A percentile compares a stretch with the other conserved stretches of the same genome.
phyloP scores from a whole-genome alignment of 768 basidiomycete genomes.

The Lepiota subincarnata region DNA sequence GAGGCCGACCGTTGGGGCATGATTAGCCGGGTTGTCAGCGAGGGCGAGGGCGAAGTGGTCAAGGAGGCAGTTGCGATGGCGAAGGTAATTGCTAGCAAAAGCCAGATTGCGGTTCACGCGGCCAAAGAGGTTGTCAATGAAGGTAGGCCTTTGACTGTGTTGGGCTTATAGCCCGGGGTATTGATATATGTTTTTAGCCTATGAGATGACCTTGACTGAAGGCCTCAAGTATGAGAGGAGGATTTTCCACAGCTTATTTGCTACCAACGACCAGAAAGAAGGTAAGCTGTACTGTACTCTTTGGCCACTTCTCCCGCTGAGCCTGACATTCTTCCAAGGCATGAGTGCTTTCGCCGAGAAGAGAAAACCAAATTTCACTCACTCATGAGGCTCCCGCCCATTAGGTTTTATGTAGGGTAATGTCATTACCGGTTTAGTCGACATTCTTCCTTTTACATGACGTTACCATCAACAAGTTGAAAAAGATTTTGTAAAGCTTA shows the following conservation, averaged over 20 bases:
- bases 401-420: background rate
- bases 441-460: background rate
- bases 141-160: conserved; percentile 36
- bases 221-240: conserved; percentile 86
- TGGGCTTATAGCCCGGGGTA: background rate
- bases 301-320: conserved; percentile 9
- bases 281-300: conserved; percentile 44
- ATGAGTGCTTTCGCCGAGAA: conserved; percentile 96
- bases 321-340: conserved; percentile 41
- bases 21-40: conserved; percentile 74
- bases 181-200: conserved; percentile 42
- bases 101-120: conserved; percentile 78
- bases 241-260: conserved; percentile 88
- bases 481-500: background rate
- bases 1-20: conserved; percentile 89
- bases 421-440: background rate
- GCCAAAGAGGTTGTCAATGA: conserved; percentile 94
- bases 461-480: background rate
- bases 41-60: conserved; percentile 75
- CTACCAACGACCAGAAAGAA: conserved; percentile 93
- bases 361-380: conserved; percentile 79
- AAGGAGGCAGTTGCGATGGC: conserved; percentile 84
- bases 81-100: conserved; percentile 73
- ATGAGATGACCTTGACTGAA: conserved; percentile 75
- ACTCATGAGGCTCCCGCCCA: conserved; percentile 32